Conservation (phyloP, 2,329 filamentous ascomycete species). For the Uncinocarpus reesii region DNA sequence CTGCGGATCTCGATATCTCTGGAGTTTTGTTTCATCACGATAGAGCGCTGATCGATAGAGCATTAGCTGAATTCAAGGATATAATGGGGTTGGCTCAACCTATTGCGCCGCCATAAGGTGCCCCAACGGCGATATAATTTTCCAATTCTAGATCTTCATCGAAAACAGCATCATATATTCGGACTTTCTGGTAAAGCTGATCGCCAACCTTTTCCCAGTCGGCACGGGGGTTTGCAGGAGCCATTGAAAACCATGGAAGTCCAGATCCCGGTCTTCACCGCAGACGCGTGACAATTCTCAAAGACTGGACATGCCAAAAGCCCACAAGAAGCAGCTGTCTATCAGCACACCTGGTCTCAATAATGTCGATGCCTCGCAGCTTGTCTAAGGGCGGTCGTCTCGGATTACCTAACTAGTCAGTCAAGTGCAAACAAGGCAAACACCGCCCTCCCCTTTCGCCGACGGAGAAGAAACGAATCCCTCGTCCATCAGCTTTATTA, state of each 20-base stretch:
- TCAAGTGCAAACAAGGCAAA: no score
- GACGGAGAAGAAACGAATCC: no score
- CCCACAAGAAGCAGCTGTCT: no score
- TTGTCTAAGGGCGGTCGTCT: background rate
- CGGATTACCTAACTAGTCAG: background rate
- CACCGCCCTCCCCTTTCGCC: no score
- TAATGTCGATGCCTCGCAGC: no score
- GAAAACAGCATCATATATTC: constrained; percentile 87
- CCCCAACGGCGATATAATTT: constrained; percentile 83
- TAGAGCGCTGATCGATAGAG: constrained; percentile 55
- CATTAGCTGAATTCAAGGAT: background rate
- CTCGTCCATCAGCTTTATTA: no score
- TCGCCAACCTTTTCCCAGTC: constrained; percentile 93
- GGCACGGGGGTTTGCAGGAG: constrained; percentile 56
- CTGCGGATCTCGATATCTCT: constrained; percentile 62
- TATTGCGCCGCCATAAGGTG: constrained; percentile 85
- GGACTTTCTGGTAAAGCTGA: constrained; percentile 88
- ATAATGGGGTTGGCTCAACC: constrained; percentile 47
- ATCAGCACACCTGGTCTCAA: no score
- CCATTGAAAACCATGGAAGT: constrained; percentile 25
- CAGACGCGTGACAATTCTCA: background rate
- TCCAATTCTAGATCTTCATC: constrained; percentile 89
- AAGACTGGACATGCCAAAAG: no score
- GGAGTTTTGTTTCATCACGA: constrained; percentile 76
- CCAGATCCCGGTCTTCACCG: constrained; percentile 2